Evolutionary conservation across 1,284 basidiomycete genomes (phyloP), one percentile per base, ranked within the genome.

Genomic region (Austroboletus niveus): DNA sequence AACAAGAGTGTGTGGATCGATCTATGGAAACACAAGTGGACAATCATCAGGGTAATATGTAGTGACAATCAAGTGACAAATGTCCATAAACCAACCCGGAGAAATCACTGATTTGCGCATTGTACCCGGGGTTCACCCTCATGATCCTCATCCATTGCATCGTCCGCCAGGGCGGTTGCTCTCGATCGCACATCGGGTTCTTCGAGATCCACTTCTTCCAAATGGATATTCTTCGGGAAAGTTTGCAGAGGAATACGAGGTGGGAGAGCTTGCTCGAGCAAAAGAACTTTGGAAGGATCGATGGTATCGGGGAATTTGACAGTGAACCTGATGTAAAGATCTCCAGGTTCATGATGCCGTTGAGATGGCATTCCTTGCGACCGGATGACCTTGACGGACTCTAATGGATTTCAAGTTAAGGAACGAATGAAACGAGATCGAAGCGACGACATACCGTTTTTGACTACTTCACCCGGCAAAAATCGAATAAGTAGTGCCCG

Each of bases 341-440:
- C 94, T 41, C 97, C 97, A 45, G 87, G 82, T 69, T 99, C 95
- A 75, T 99, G 97, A 74, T 98, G 95, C 59, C 97, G 86, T 72
- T 90, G 91, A 53, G 96, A 98, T 36, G 96, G 97, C 97, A 99
- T 99, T 59, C 97, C 97, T 73, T 98, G 94, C 8, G 89, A 90
- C 47, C 84, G 82, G 59, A 99, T 89, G 57, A 96, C 87, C 76
- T 98, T 98, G 68, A 95, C 70, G 39, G 89, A 85, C 57, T 87
- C 94, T 95, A 59, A 39, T 34, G 43, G 29, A 52, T 45, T 34
- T 10, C 6, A 29, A 45, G 55, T 58, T 41, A 57, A 55, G n/a
- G 51, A 47, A 45, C 15, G 45, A 22, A 32, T 10, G 31, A 12
- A 31, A 11, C 41, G 29, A 27, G 27, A 44, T 15, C n/a, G 27